Evolutionary conservation across 2,329 filamentous ascomycete genomes (phyloP), one percentile per base, ranked within the genome.

Genomic region (Pseudogymnoascus sp.): DNA sequence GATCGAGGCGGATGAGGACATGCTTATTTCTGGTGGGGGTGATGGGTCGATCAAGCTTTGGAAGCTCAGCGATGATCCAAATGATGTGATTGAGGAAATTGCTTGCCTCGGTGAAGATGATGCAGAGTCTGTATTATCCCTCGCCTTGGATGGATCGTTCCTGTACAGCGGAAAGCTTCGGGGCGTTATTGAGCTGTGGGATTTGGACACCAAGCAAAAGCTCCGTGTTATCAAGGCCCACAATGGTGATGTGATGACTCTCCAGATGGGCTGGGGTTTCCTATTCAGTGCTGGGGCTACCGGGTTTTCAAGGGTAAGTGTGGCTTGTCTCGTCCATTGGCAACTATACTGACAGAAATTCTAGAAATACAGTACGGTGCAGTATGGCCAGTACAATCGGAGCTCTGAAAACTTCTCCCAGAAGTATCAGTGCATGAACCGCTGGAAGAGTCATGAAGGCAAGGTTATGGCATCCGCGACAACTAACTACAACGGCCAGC

Each of bases 1-100:
- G 5, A 82, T 91, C 3, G 88, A 88, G 5, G 80, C 84, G 0
- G 86, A 90, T 1, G 86, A 89, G 25, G 93, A 97, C 69, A 86
- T 96, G 0, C 75, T 99, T 38, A 85, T 99, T 34, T 96, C 93
- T 0, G 95, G 93, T 7, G 93, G 91, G 37, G 96, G 95, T 34
- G 95, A 97, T 72, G 96, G 95, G 0, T 90, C 89, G 0, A 93
- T 99, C 73, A 96, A 96, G 75, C 75, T 97, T n/a, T 99, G 95
- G 95, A 84, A 84, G 62, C 81, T 96, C 5, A 74, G 75, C 3
- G 73, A 76, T 7, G 77, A 83, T 8, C 77, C 79, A 10, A 81
- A 81, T 62, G 84, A 84, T 2, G 84, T 83, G 0, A 88, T 95
- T 3, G 78, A 84, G 31, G 87, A 91, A 72, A 82, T 96, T 60